phyloP scores from a whole-genome alignment of 805 yeast species.

The Wickerhamomyces rabaulensis region DNA sequence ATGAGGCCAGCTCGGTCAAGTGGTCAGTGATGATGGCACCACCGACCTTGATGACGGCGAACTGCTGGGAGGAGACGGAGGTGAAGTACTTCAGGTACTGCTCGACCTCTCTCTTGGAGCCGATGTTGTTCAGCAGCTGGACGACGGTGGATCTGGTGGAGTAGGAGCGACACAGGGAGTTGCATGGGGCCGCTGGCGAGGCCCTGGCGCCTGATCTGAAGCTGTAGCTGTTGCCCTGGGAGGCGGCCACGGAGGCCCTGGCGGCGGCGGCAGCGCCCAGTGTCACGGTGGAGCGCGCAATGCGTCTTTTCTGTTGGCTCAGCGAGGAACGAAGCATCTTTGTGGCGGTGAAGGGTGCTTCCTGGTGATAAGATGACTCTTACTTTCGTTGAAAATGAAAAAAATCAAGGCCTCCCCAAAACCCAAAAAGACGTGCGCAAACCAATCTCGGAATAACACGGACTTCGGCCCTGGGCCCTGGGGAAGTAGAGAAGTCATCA shows the following conservation, averaged over 20 bases:
- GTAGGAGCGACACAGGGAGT: conserved; percentile 25
- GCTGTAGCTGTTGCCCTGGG: conserved; percentile 11
- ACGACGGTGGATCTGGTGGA: conserved; percentile 93
- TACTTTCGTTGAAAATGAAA: not conserved
- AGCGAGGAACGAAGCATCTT: conserved; percentile 26
- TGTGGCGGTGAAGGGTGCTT: not conserved
- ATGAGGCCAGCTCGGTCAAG: conserved; percentile 87
- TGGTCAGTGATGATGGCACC: conserved; percentile 98
- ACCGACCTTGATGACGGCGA: conserved; percentile 97
- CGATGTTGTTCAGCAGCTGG: conserved; percentile 90
- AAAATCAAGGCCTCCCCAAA: too few relatives aligned
- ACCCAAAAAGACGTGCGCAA: not conserved
- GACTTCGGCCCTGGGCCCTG: too few relatives aligned
- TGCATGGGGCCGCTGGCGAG: conserved; percentile 5
- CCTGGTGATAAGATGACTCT: not conserved
- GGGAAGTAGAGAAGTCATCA: too few relatives aligned
- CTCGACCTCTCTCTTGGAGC: conserved; percentile 96
- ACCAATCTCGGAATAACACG: not conserved
- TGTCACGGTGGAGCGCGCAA: conserved; percentile 19
- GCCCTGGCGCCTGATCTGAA: conserved; percentile 12
- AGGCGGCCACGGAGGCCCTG: conserved; percentile 4
- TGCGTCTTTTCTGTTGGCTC: conserved; percentile 21
- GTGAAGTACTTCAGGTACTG: conserved; percentile 96
- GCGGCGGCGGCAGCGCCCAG: conserved; percentile 13
- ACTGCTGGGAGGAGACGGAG: conserved; percentile 92